A percentile compares a stretch with the other conserved stretches of the same genome.
These are phyloP conservation scores for Paramyrothecium sp. DNA, from an alignment of 2,329 filamentous ascomycete genomes.

Conservation along the genomic window DNA sequence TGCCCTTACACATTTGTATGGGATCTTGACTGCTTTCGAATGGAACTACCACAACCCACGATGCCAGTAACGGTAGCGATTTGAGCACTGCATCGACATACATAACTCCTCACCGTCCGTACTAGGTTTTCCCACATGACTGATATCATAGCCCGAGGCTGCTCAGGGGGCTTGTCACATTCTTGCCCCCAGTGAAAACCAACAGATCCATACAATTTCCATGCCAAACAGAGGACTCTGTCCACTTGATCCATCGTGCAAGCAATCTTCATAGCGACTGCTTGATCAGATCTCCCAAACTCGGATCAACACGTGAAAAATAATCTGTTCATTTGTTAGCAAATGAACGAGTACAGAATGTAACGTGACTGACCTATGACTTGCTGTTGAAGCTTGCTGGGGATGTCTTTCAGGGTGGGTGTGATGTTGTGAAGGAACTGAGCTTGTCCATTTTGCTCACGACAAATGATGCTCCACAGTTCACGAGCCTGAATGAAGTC, in stretches of 20 bases:
- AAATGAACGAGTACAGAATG: background rate
- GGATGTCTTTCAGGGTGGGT: conserved; percentile 13
- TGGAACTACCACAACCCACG: conserved; percentile 3
- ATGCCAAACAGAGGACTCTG: no score
- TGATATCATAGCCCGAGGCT: no score
- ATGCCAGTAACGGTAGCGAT: background rate
- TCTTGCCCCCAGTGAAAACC: no score
- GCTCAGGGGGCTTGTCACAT: no score
- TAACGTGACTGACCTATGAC: conserved; percentile 6
- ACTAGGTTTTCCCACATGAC: no score
- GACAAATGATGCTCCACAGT: conserved; percentile 19
- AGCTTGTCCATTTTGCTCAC: conserved; percentile 11
- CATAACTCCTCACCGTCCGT: no score
- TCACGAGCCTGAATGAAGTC: conserved; percentile 19
- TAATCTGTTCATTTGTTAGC: background rate
- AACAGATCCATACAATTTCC: no score
- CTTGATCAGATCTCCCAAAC: no score
- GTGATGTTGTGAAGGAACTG: conserved; percentile 19
- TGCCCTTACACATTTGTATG: conserved; percentile 3
- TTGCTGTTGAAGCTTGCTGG: conserved; percentile 8
- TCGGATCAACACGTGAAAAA: conserved; percentile 2
- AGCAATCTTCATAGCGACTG: no score
- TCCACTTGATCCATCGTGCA: no score
- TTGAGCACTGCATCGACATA: no score
- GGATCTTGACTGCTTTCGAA: conserved; percentile 9